Evolutionary conservation across 2,329 filamentous ascomycete genomes (phyloP), one percentile per base, ranked within the genome.

Genomic region (Fusarium sp.): DNA sequence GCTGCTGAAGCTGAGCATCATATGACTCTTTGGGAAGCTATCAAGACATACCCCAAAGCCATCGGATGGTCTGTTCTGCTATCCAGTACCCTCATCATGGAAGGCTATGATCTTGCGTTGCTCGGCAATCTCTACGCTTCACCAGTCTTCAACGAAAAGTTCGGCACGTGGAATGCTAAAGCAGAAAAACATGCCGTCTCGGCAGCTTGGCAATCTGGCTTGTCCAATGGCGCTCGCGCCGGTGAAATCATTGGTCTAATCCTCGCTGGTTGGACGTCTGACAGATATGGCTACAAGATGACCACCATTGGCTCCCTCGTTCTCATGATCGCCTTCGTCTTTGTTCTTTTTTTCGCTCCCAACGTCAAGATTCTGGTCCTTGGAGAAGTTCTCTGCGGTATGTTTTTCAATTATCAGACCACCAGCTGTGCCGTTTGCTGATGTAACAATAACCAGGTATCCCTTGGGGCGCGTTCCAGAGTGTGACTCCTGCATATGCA

Each of bases 211-310:
- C 86, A 88, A 72, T 83, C 84, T 1, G 86, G 81, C 0, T 72
- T 89, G 4, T 82, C 81, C 9, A 87, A 87, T 56, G 86, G 83
- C 17, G 82, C 83, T 0, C 77, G 81, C 3, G 82, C 82, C 2
- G 86, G 87, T 14, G 82, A 86, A 69, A 85, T 89, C 49, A 68
- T 88, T 11, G 87, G 87, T 0, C 75, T 88, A 3, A 78, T 87
- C 25, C 58, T 87, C 21, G 84, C 82, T n/a, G 87, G 86, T 10
- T 83, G 80, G 75, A 72, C 83, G 1, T 78, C 83, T 1, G 85
- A 89, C 56, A 77, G 80, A 3, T 83, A 79, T 21, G 84, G 85
- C 2, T 84, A 85, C 72, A 81, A 81, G 60, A 78, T 79, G 70
- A 86, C 83, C 0, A 84, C 84, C 20, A 79, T 87, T 15, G 80